A percentile compares a stretch with the other conserved stretches of the same genome.
phyloP scores from a whole-genome alignment of 192 early-diverging fungal genomes.

The Spizellomyces sp. region DNA sequence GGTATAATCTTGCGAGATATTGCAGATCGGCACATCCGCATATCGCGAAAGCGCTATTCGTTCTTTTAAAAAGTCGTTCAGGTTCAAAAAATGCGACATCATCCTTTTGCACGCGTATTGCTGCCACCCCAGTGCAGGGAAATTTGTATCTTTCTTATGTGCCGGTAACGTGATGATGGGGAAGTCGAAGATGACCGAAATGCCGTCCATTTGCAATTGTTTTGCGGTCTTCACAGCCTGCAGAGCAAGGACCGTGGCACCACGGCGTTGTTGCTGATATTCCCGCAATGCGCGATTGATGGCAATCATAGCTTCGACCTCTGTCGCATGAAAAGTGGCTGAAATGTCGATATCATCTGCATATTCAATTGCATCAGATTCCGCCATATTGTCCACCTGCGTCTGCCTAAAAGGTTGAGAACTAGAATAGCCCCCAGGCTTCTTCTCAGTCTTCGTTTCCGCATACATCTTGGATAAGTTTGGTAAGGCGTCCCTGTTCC shows the following conservation, averaged over 20 bases:
- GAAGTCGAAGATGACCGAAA: slow-evolving; percentile 65
- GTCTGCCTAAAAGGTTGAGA: slow-evolving; percentile 27
- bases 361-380: slow-evolving; percentile 50
- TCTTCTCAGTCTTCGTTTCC: slow-evolving; percentile 41
- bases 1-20: slow-evolving; percentile 79
- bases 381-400: background rate
- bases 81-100: slow-evolving; percentile 73
- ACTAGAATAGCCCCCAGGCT: slow-evolving; percentile 8
- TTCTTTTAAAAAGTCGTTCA: slow-evolving; percentile 75
- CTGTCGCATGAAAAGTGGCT: slow-evolving; percentile 46
- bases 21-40: slow-evolving; percentile 87
- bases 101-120: slow-evolving; percentile 67
- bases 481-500: slow-evolving; percentile 68
- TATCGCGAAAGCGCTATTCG: slow-evolving; percentile 76
- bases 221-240: slow-evolving; percentile 62
- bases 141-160: slow-evolving; percentile 67
- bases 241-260: slow-evolving; percentile 72
- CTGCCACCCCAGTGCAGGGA: slow-evolving; percentile 89
- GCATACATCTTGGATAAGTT: slow-evolving; percentile 70
- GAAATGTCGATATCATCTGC: slow-evolving; percentile 53
- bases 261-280: slow-evolving; percentile 62
- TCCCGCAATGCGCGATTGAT: slow-evolving; percentile 63
- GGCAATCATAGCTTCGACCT: slow-evolving; percentile 55
- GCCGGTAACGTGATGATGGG: slow-evolving; percentile 72
- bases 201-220: slow-evolving; percentile 42